Evolutionary conservation across 1,139 yeast species (phyloP).

Genomic region (Pichia cactophila): DNA sequence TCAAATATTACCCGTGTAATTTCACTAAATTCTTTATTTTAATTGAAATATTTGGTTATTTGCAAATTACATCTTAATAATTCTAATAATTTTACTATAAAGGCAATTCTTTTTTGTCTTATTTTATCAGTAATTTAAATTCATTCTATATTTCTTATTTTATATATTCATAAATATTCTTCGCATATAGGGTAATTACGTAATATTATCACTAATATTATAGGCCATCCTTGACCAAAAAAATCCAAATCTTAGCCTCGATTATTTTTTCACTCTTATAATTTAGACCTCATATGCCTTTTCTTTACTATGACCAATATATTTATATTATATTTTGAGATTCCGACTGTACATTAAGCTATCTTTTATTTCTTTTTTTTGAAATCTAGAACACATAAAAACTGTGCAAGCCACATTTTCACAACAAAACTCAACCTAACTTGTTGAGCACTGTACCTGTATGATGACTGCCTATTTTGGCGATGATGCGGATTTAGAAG

Average conservation of each 20-base stretch:
- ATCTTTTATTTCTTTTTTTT: too few species aligned
- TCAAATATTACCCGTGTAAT: constrained; percentile 7
- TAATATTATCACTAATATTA: constrained; percentile 5
- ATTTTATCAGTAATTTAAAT: constrained; percentile 4
- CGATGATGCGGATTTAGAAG: too few species aligned
- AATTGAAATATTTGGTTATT: neutral
- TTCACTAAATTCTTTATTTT: neutral
- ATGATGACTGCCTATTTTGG: too few species aligned
- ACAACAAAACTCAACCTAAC: too few species aligned
- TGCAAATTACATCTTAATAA: constrained; percentile 3
- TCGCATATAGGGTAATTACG: constrained; percentile 5
- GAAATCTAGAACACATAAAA: too few species aligned
- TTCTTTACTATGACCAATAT: too few species aligned
- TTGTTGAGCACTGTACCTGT: too few species aligned
- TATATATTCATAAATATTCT: neutral
- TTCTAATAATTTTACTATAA: constrained; percentile 4
- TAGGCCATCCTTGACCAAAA: constrained; percentile 7
- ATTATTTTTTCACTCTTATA: too few species aligned
- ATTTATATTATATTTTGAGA: too few species aligned
- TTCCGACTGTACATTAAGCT: neutral
- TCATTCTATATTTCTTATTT: neutral
- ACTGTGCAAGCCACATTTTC: too few species aligned
- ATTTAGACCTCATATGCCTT: too few species aligned
- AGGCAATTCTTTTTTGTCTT: constrained; percentile 1
- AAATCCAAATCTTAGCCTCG: neutral